These are phyloP conservation scores for Aspergillus versicolor DNA, from an alignment of 2,329 filamentous ascomycete genomes.

Conservation along the genomic window DNA sequence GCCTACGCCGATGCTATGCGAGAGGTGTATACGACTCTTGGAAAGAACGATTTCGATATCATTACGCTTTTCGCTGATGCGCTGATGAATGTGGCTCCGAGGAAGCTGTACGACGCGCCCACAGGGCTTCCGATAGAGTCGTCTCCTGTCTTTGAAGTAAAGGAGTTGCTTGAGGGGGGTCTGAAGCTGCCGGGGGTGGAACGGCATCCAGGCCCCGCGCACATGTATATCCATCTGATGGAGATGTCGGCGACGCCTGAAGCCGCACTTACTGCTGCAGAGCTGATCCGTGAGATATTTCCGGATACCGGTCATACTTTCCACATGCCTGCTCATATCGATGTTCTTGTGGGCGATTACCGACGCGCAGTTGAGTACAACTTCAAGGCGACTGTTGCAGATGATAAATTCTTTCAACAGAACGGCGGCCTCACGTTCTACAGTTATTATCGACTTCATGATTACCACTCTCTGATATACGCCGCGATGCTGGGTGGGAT, in stretches of 20 bases:
- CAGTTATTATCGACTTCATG: conserved; percentile 68
- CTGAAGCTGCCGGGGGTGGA: conserved; percentile 47
- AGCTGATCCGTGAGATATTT: conserved; percentile 61
- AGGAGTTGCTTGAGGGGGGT: conserved; percentile 57
- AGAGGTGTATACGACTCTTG: conserved; percentile 51
- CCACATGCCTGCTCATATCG: conserved; percentile 76
- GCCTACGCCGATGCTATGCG: conserved; percentile 62
- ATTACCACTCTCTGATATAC: conserved; percentile 73
- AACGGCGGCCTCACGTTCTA: conserved; percentile 63
- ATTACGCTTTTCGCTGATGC: conserved; percentile 62
- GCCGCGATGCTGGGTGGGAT: conserved; percentile 73
- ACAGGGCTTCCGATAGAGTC: conserved; percentile 56
- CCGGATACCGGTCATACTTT: conserved; percentile 68
- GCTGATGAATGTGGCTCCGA: conserved; percentile 64
- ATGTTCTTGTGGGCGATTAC: conserved; percentile 72
- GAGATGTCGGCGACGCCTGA: conserved; percentile 71
- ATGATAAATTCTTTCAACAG: conserved; percentile 62
- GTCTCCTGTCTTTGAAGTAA: conserved; percentile 58
- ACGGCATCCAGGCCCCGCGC: conserved; percentile 66
- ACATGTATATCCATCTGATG: conserved; percentile 73
- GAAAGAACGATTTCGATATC: conserved; percentile 57
- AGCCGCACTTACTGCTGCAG: conserved; percentile 57
- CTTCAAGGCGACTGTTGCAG: conserved; percentile 61
- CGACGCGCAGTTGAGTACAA: conserved; percentile 64
- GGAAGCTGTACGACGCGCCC: conserved; percentile 61